Conservation (phyloP, 495 filamentous ascomycete species). For the Penicillium coffeae region DNA sequence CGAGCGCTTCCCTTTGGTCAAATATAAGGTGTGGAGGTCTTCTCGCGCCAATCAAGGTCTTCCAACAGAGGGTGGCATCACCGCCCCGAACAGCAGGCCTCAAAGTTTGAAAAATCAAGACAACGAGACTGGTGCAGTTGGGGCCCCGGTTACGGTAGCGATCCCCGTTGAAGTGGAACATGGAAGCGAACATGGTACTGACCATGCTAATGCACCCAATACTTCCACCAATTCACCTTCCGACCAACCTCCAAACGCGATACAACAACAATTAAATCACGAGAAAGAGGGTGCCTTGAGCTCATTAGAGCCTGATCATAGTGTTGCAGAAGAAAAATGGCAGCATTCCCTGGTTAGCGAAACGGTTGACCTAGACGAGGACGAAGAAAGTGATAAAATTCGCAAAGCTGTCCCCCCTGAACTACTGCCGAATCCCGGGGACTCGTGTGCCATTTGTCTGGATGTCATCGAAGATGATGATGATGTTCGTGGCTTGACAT, state of each 20-base stretch:
- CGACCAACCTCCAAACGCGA: background rate
- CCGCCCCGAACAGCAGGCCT: slow-evolving; percentile 50
- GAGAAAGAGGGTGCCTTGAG: slow-evolving; percentile 15
- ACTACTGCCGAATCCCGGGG: slow-evolving; percentile 79
- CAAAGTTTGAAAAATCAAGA: slow-evolving; percentile 23
- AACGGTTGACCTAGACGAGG: slow-evolving; percentile 43
- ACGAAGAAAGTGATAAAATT: slow-evolving; percentile 84
- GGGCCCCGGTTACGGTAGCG: slow-evolving; percentile 5
- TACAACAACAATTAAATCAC: slow-evolving; percentile 11
- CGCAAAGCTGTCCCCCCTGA: slow-evolving; percentile 77
- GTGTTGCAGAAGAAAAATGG: slow-evolving; percentile 16
- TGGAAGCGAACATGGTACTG: slow-evolving; percentile 13
- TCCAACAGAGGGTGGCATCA: slow-evolving; percentile 79
- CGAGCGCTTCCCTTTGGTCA: slow-evolving; percentile 88
- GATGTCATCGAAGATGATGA: slow-evolving; percentile 92
- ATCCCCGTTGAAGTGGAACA: slow-evolving; percentile 11
- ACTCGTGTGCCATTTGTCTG: slow-evolving; percentile 95
- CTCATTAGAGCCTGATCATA: background rate
- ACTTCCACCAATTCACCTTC: slow-evolving; percentile 11
- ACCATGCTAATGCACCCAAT: slow-evolving; percentile 11
- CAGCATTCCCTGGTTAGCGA: slow-evolving; percentile 14
- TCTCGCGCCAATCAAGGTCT: slow-evolving; percentile 78
- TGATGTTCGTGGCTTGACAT: slow-evolving; percentile 88
- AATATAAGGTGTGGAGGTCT: slow-evolving; percentile 94
- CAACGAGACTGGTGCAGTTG: slow-evolving; percentile 10